Evolutionary conservation across 305 asterid genomes (phyloP).

Genomic region (Petunia hybrid): DNA sequence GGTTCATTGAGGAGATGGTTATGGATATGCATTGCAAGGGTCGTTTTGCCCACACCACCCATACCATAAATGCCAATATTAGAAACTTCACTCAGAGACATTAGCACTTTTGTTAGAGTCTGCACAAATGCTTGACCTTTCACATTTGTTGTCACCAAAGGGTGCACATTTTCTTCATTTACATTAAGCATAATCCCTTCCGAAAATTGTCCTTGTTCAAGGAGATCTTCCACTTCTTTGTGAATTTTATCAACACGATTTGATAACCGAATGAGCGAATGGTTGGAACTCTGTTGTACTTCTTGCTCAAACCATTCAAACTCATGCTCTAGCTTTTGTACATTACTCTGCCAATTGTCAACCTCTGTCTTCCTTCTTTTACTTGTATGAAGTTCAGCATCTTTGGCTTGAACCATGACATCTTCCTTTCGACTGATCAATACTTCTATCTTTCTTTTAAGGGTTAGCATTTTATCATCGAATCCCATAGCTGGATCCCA

Average conservation of each 20-base stretch:
- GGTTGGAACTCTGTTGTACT: neutral
- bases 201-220: slow-evolving; percentile 26
- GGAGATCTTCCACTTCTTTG: slow-evolving; percentile 9
- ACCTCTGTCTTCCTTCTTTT: slow-evolving; percentile 30
- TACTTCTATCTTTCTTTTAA: slow-evolving; percentile 13
- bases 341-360: slow-evolving; percentile 12
- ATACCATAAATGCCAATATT: slow-evolving; percentile 29
- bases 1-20: slow-evolving; percentile 28
- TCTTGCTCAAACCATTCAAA: neutral
- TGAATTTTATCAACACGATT: slow-evolving; percentile 21
- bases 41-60: slow-evolving; percentile 38
- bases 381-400: neutral
- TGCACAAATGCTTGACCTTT: slow-evolving; percentile 27
- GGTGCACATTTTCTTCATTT: neutral
- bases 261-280: neutral
- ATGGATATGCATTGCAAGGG: slow-evolving; percentile 32
- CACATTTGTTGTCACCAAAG: slow-evolving; percentile 23
- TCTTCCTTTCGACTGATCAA: slow-evolving; percentile 12
- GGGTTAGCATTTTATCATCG: slow-evolving; percentile 18
- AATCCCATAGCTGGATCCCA: slow-evolving; percentile 13
- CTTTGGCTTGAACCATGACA: neutral
- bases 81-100: neutral
- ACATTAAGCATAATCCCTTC: neutral
- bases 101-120: neutral
- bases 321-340: slow-evolving; percentile 7